Evolutionary conservation across 768 basidiomycete genomes (phyloP).

Genomic region (Boletus barrowsii): DNA sequence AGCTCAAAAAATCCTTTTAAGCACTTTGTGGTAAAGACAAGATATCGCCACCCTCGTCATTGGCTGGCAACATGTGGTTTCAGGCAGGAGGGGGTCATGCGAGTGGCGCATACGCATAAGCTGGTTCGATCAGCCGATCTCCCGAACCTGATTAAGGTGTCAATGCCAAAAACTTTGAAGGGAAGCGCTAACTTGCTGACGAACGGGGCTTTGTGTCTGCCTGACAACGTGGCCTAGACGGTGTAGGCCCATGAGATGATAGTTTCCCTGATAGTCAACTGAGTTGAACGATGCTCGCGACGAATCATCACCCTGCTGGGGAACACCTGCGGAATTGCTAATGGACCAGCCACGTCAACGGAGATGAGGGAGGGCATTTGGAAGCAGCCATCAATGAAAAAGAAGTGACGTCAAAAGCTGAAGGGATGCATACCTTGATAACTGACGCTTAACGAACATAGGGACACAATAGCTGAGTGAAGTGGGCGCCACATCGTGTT

Average conservation of each 20-base stretch:
- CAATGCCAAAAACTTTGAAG: conserved; percentile 9
- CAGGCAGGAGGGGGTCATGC: conserved; percentile 14
- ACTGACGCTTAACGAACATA: conserved; percentile 1
- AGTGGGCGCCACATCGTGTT: conserved; percentile 15
- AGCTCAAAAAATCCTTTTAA: not conserved
- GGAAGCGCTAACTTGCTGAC: not conserved
- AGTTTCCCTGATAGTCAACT: not conserved
- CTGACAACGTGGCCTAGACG: not conserved
- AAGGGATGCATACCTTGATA: conserved; percentile 12
- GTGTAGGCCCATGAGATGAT: not conserved
- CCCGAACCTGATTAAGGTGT: conserved; percentile 7
- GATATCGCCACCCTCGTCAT: conserved; percentile 16
- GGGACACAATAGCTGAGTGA: conserved; percentile 1
- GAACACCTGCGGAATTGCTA: not conserved
- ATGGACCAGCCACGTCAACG: conserved; percentile 7
- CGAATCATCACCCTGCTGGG: not conserved
- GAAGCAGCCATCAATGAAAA: conserved; percentile 15
- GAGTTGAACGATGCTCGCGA: not conserved
- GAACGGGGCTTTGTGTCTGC: not conserved
- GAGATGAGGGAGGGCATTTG: conserved; percentile 21
- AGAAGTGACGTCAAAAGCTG: conserved; percentile 12
- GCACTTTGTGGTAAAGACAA: conserved; percentile 9
- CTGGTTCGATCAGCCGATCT: conserved; percentile 5
- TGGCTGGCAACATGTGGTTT: conserved; percentile 23
- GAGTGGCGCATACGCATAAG: conserved; percentile 16